A percentile compares a stretch with the other conserved stretches of the same genome.
These are phyloP conservation scores for Casuarina cunninghamiana DNA, from an alignment of 306 rosid species.

Conservation along the genomic window DNA sequence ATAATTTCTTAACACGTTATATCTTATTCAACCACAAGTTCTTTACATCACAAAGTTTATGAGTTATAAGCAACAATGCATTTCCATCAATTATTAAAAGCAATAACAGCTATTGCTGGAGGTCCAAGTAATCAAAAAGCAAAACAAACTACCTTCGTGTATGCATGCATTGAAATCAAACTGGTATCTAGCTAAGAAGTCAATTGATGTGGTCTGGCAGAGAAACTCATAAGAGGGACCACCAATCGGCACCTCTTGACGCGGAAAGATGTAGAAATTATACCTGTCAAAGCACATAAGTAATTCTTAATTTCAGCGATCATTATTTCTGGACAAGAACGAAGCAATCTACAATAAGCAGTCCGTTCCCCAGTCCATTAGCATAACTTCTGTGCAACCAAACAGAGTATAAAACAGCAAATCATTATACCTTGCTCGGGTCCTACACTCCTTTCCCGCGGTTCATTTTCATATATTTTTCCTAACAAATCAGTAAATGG, in stretches of 20 bases:
- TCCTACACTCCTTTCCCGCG: neutral
- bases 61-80: neutral
- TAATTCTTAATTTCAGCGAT: constrained; percentile 22
- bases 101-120: neutral
- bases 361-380: neutral
- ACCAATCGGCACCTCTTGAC: constrained; percentile 56
- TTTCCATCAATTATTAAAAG: neutral
- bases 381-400: neutral
- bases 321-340: neutral
- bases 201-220: constrained; percentile 86
- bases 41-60: neutral
- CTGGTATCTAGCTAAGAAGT: constrained; percentile 87
- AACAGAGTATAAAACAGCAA: neutral
- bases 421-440: neutral
- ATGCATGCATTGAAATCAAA: constrained; percentile 89
- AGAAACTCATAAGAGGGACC: constrained; percentile 69
- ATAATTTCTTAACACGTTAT: neutral
- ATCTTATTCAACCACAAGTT: neutral
- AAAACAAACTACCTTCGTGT: constrained; percentile 64
- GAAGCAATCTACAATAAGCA: neutral
- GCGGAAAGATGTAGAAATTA: constrained; percentile 88
- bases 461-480: neutral
- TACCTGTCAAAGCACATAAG: constrained; percentile 49
- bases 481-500: too few species aligned
- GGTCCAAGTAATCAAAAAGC: constrained; percentile 16